These are phyloP conservation scores for Triticum urartu DNA, from an alignment of 176 grass and related monocot genomes.

Conservation along the genomic window DNA sequence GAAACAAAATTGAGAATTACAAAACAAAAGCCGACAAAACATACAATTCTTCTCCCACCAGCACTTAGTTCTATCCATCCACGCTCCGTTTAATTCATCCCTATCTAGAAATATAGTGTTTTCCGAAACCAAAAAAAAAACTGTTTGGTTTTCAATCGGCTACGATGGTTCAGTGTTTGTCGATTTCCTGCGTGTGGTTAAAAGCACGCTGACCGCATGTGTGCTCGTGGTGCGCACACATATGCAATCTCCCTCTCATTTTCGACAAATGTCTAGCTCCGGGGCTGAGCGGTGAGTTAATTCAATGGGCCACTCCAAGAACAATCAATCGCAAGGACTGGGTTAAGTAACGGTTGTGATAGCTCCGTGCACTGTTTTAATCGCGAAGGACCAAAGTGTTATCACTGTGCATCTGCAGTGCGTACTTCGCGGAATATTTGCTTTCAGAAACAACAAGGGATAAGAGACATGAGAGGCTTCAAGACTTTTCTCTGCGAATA, in stretches of 20 bases:
- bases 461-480: background rate
- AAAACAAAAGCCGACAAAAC: no score
- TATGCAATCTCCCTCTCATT: background rate
- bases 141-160: background rate
- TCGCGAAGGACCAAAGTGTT: background rate
- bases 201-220: background rate
- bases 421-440: background rate
- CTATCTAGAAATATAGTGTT: background rate
- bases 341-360: background rate
- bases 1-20: no score
- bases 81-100: background rate
- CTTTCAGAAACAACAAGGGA: background rate
- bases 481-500: background rate
- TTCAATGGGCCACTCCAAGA: background rate
- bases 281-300: background rate
- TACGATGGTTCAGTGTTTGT: background rate
- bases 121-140: background rate
- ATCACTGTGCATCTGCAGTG: background rate
- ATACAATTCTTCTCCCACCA: no score
- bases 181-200: background rate
- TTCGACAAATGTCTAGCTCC: background rate
- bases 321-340: background rate
- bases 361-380: background rate
- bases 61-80: no score
- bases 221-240: background rate